Base-by-base conservation (phyloP, 164 flowering plant genomes). In the Berberis vulgaris region DNA sequence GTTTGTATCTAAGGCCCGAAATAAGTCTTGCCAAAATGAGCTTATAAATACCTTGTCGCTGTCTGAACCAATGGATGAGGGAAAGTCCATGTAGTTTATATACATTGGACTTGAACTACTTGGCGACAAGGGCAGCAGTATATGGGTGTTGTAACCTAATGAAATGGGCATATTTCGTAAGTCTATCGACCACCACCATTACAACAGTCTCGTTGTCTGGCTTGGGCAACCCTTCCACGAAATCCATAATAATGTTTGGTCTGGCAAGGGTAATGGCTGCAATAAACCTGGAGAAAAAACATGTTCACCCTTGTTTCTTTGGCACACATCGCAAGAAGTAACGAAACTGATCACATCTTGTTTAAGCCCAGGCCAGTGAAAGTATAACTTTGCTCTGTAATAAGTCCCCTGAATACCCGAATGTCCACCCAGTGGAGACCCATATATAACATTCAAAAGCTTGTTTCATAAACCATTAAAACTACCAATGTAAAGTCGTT, bases 181-280 rank as follows among this genome's bases (percentile, higher is more conserved):
- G 41, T 39, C 58, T 6, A 55, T 55, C 41, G n/a, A 55, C 58
- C 41, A 55, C 58, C 58, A 55, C 41, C 42, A 55, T 5, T 8
- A 55, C 6, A 38, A 39, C 9, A 5, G 5, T 41, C 58, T 26
- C n/a, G 5, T 13, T 13, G 4, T 55, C 58, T 1, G 13, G n/a
- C 4, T 26, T 2, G 3, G 57, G 41, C 40, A 54, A 54, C 13
- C 57, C 12, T 6, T 41, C 60, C 6, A 40, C 9, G 41, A 57
- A 57, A 41, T 57, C 60, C 60, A 57, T 40, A 7, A 43, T 57
- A 3, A 57, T 6, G 11, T 73, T 84, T 55, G 62, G 54, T 11
- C 75, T 76, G 12, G 56, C 4, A 53, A 6, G 26, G 56, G 56
- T 6, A 53, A 4, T 6, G 56, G 56, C 1, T 53, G 56, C 26